Evolutionary conservation across 2,329 filamentous ascomycete genomes (phyloP).

Genomic region (Neopestalotiopsis clavispora): DNA sequence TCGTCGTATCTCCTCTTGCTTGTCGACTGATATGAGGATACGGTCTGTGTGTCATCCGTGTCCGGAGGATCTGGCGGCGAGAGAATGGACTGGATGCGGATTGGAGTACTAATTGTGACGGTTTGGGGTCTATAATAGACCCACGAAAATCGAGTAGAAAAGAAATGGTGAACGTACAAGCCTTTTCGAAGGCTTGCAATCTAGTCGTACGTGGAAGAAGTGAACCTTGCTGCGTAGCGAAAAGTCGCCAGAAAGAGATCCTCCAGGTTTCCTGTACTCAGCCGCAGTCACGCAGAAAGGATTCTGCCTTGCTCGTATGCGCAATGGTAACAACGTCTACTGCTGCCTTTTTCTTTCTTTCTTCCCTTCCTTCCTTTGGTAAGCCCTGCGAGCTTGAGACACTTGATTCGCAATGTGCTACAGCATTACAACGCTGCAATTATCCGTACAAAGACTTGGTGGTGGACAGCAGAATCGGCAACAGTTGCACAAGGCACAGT

Average conservation of each 20-base stretch:
- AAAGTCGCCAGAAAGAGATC: not conserved
- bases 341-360: not conserved
- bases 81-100: constrained; percentile 57
- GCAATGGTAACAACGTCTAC: not conserved
- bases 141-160: constrained; percentile 29
- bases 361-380: not conserved
- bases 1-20: constrained; percentile 44
- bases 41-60: constrained; percentile 40
- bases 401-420: constrained; percentile 26
- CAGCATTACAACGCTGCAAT: constrained; percentile 29
- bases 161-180: constrained; percentile 20
- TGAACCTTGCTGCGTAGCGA: not conserved
- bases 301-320: not conserved
- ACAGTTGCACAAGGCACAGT: not conserved
- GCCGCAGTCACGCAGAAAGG: not conserved
- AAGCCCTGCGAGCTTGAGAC: not conserved
- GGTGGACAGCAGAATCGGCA: not conserved
- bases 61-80: constrained; percentile 49
- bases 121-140: constrained; percentile 46
- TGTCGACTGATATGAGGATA: constrained; percentile 35
- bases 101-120: constrained; percentile 56
- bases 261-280: not conserved
- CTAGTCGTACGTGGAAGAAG: not conserved
- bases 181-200: constrained; percentile 5
- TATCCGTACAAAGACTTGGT: constrained; percentile 23